Base-by-base conservation (phyloP, 805 yeast genomes). In the Candida jianshihensis region DNA sequence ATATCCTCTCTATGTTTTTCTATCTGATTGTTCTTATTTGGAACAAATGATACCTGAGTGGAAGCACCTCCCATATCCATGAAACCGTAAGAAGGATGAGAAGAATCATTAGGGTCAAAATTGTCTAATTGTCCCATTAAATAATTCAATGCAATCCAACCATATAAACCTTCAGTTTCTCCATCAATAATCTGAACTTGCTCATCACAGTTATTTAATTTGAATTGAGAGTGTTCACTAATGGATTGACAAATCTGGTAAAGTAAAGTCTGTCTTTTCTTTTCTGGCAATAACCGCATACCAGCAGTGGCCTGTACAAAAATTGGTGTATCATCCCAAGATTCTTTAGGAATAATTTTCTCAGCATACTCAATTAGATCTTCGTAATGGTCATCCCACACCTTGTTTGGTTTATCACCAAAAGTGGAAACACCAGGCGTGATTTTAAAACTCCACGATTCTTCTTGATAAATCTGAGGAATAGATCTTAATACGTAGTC, bases 51-150 rank as follows among this genome's bases (percentile, higher is more conserved):
- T 17, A 92, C 75, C 54, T 92, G 98, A 0, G 96, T 87, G 2
- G 96, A 87, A 0, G 98, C 98, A 12, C 98, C 98, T 13, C 98
- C 98, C 97, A 92, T 90, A 56, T 92, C 98, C 84, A 92, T 29
- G 17, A 29, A 29, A 6, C 98, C 98, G 45, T 73, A 80, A 0
- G 95, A 78, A n/a, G 60, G 59, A 48, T 73, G 82, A 10, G 54
- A 56, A 2, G 43, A 37, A 11, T 40, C 40, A 4, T 44, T 51
- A 4, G 61, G 46, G 26, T 68, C 67, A 47, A 69, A 73, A 36
- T 70, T 56, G 41, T 79, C 68, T 33, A 84, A 64, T 41, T 73
- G 73, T 1, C 84, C 81, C 59, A 81, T 71, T 38, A 92, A 60
- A 59, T 90, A 92, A 56, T 92, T 92, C 33, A 92, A 65, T 0